Percentiles rank a stretch among this genome's conserved stretches.
phyloP scores from a whole-genome alignment of 768 basidiomycete genomes.

The Rhizopogon roseolus region DNA sequence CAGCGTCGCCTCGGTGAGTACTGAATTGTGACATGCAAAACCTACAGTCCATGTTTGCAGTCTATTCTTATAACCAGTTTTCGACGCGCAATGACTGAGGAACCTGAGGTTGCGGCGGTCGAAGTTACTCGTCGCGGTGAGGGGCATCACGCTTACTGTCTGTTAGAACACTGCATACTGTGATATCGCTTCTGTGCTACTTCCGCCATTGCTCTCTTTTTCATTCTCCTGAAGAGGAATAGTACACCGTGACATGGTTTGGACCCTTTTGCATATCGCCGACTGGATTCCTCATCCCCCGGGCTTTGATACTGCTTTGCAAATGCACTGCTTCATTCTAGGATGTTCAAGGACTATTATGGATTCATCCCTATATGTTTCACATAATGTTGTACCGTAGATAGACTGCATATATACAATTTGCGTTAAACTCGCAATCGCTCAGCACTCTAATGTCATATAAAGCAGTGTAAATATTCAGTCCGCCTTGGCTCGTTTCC shows the following conservation, averaged over 20 bases:
- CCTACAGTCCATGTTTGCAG: neutral
- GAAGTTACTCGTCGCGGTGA: neutral
- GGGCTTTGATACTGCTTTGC: neutral
- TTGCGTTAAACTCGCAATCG: no score
- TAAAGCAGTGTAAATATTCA: neutral
- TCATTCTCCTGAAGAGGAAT: neutral
- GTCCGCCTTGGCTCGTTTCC: conserved; percentile 6
- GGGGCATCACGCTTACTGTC: neutral
- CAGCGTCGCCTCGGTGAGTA: neutral
- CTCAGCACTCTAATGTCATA: no score
- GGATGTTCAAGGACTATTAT: neutral
- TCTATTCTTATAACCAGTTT: neutral
- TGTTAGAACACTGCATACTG: no score
- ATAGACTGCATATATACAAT: neutral
- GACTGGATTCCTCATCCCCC: neutral
- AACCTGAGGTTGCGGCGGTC: no score
- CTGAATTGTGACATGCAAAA: neutral
- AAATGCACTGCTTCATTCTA: neutral
- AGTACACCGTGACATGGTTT: neutral
- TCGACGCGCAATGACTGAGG: neutral
- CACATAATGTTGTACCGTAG: no score
- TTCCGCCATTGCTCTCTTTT: neutral
- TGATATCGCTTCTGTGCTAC: neutral
- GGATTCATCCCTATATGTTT: no score
- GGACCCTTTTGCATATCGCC: neutral